These are phyloP conservation scores for Pseudogymnoascus sp. DNA, from an alignment of 2,329 filamentous ascomycete genomes.

Conservation along the genomic window DNA sequence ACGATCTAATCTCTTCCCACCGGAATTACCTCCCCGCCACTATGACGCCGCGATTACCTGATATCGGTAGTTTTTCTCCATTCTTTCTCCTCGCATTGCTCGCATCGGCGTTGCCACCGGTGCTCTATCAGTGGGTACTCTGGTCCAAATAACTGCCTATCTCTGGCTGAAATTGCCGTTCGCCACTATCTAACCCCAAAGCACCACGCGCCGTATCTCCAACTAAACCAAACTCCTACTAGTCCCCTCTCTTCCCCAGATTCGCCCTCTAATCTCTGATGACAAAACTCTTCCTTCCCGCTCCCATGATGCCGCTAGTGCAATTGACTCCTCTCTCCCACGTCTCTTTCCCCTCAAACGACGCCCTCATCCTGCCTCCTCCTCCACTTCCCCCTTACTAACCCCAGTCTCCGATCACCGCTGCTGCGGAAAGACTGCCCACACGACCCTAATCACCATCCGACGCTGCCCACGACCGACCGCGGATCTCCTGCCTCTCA, in stretches of 20 bases:
- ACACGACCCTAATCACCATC: neutral
- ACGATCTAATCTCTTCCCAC: neutral
- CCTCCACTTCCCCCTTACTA: neutral
- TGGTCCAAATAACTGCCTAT: neutral
- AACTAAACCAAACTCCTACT: neutral
- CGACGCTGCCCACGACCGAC: neutral
- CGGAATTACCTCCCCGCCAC: neutral
- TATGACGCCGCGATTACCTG: neutral
- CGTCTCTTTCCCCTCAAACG: neutral
- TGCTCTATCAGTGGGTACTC: neutral
- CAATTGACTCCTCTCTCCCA: neutral
- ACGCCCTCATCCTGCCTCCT: neutral
- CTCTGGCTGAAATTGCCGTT: neutral
- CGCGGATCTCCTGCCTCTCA: neutral
- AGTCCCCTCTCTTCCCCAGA: neutral
- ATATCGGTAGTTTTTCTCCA: neutral
- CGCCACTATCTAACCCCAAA: constrained; percentile 1
- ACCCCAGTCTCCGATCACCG: neutral
- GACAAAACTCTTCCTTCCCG: constrained; percentile 2
- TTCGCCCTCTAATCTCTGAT: neutral
- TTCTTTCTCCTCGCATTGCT: neutral
- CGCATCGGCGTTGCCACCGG: neutral
- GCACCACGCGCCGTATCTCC: neutral
- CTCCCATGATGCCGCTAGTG: neutral
- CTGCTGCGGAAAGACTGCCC: neutral